Percentiles rank a stretch among this genome's conserved stretches.
These are phyloP conservation scores for Candida yuanshanica DNA, from an alignment of 805 yeast species.

Conservation along the genomic window DNA sequence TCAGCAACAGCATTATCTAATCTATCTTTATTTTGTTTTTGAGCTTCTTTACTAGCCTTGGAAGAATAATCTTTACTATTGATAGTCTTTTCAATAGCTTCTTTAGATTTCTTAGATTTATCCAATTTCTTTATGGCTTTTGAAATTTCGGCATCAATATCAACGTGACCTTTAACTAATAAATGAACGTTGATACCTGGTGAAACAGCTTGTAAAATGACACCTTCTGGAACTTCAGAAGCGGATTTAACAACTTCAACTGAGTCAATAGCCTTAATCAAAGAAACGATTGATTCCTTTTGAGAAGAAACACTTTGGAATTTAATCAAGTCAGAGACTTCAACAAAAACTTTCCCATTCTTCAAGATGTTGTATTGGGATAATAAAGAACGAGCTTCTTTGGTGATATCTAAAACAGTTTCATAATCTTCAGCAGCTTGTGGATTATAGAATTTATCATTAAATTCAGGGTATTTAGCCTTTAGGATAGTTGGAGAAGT, in stretches of 20 bases:
- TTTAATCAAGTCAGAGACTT: slow-evolving; percentile 46
- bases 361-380: slow-evolving; percentile 86
- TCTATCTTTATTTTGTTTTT: slow-evolving; percentile 65
- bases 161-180: slow-evolving; percentile 91
- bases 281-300: slow-evolving; percentile 79
- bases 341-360: slow-evolving; percentile 82
- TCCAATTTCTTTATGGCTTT: slow-evolving; percentile 76
- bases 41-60: slow-evolving; percentile 80
- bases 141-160: slow-evolving; percentile 81
- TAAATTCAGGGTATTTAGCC: slow-evolving; percentile 73
- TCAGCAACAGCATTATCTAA: slow-evolving; percentile 75
- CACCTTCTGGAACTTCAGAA: slow-evolving; percentile 75
- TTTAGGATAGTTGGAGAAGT: slow-evolving; percentile 63
- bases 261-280: slow-evolving; percentile 84
- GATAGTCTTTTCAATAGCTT: slow-evolving; percentile 64
- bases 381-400: slow-evolving; percentile 85
- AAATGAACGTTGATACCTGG: slow-evolving; percentile 83
- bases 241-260: slow-evolving; percentile 55
- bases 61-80: slow-evolving; percentile 70
- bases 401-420: slow-evolving; percentile 77
- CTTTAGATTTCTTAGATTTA: slow-evolving; percentile 55
- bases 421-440: slow-evolving; percentile 74
- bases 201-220: slow-evolving; percentile 77
- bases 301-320: slow-evolving; percentile 58
- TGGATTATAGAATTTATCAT: slow-evolving; percentile 52